A percentile compares a stretch with the other conserved stretches of the same genome.
These are phyloP conservation scores for Claviceps purpurea DNA, from an alignment of 2,329 filamentous ascomycete genomes.

Conservation along the genomic window DNA sequence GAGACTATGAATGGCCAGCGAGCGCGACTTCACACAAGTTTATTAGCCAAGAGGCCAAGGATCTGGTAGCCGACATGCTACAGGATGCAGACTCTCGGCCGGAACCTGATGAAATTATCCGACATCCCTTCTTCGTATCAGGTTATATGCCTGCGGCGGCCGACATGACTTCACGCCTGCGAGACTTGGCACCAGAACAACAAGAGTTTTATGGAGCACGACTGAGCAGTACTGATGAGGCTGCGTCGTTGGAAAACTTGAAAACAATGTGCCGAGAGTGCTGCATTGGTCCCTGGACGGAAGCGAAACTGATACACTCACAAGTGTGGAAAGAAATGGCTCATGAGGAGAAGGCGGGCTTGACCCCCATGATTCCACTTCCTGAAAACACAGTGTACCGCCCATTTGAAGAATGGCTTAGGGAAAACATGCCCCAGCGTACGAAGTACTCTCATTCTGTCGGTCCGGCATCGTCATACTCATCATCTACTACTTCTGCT, in stretches of 20 bases:
- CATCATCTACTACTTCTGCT: conserved; percentile 7
- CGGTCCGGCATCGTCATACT: not conserved
- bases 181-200: conserved; percentile 42
- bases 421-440: conserved; percentile 29
- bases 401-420: conserved; percentile 47
- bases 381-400: conserved; percentile 49
- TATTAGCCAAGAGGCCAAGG: conserved; percentile 63
- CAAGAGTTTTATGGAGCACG: conserved; percentile 44
- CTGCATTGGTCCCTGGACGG: conserved; percentile 42
- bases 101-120: conserved; percentile 63
- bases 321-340: conserved; percentile 54
- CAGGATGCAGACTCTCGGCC: conserved; percentile 63
- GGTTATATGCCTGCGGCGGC: conserved; percentile 55
- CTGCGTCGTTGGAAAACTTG: conserved; percentile 36
- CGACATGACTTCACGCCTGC: conserved; percentile 45
- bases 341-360: conserved; percentile 51
- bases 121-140: conserved; percentile 65
- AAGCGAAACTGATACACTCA: conserved; percentile 33
- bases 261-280: conserved; percentile 45
- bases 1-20: conserved; percentile 70
- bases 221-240: conserved; percentile 29
- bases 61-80: conserved; percentile 63
- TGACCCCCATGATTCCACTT: conserved; percentile 50
- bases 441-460: conserved; percentile 4
- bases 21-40: conserved; percentile 51